A percentile compares a stretch with the other conserved stretches of the same genome.
Conservation (phyloP, 495 filamentous ascomycete species). For the Aeminium ludgeri region DNA sequence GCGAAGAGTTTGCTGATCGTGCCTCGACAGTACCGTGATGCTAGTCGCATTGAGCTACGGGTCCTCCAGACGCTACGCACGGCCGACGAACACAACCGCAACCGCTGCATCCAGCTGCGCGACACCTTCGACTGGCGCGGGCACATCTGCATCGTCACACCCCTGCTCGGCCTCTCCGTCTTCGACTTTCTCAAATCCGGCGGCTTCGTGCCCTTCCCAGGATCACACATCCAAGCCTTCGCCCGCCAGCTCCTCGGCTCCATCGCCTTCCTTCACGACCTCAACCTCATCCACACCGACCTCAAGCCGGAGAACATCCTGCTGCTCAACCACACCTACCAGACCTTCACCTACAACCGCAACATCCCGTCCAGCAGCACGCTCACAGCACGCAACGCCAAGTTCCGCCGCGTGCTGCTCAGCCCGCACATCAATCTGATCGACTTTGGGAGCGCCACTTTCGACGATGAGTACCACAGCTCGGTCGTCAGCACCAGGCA, state of each 20-base stretch:
- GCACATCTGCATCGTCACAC: slow-evolving; percentile 98
- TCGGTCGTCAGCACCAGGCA: slow-evolving; percentile 93
- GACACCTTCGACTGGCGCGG: slow-evolving; percentile 97
- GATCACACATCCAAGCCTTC: slow-evolving; percentile 95
- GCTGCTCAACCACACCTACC: slow-evolving; percentile 72
- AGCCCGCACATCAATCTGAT: slow-evolving; percentile 95
- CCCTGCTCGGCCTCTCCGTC: slow-evolving; percentile 86
- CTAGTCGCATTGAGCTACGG: slow-evolving; percentile 85
- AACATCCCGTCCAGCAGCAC: slow-evolving; percentile 82
- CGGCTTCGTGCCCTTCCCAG: slow-evolving; percentile 90
- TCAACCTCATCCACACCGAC: slow-evolving; percentile 96
- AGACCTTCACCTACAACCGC: slow-evolving; percentile 93
- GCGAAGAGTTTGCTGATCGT: background rate
- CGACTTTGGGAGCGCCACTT: slow-evolving; percentile 94
- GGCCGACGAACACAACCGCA: slow-evolving; percentile 82
- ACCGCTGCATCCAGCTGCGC: slow-evolving; percentile 90
- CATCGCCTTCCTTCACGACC: slow-evolving; percentile 91
- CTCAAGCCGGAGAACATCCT: slow-evolving; percentile 97
- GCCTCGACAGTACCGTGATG: slow-evolving; percentile 54
- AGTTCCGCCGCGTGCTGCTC: slow-evolving; percentile 71
- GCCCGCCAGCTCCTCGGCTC: slow-evolving; percentile 93
- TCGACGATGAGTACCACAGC: slow-evolving; percentile 96
- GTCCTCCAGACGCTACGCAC: slow-evolving; percentile 77
- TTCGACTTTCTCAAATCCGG: slow-evolving; percentile 97
- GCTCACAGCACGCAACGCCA: slow-evolving; percentile 56